Base-by-base conservation (phyloP, 1,284 basidiomycete species). In the Moesziomyces sp. region DNA sequence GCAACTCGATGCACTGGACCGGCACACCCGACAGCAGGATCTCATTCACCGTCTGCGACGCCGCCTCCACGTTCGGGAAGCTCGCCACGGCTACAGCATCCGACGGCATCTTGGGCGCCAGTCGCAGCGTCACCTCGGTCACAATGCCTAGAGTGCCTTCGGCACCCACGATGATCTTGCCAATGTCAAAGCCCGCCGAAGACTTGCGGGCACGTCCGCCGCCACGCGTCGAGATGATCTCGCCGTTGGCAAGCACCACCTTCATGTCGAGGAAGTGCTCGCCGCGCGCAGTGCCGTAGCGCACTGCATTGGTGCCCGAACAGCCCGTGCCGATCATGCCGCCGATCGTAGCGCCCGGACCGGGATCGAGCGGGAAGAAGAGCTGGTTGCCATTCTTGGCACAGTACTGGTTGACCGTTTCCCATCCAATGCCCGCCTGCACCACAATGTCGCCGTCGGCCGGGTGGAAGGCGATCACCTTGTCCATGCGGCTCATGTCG, bases 91-190 rank as follows among this genome's bases (percentile, higher is more conserved):
- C 87, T 35, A 85, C 87, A 58, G 85, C 87, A 24, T 91, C 94
- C 5, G 68, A 48, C 5, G 91, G 92, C n/a, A 93, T 86, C 0
- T 91, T 84, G 0, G 94, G 94, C 0, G 92, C 88, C 7, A 97
- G 87, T 7, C 92, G 87, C 52, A 96, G 86, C 0, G 94, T 95
- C 0, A 91, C 92, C 85, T 97, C 94, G 0, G 93, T 95, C 35
- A 97, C 88, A 57, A 98, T 93, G 0, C 95, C 95, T 24, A 97
- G 86, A 0, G 94, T 97, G 1, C 95, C 95, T 83, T 98, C 95
- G 0, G 94, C 92, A 19, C 95, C 94, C 54, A 97, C 92, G 85
- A 97, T 97, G 18, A 97, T 85, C 77, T 95, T 94, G 1, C 93
- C 95, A 1, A 90, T 87, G 79, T 98, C 94, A 56, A 93, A 94